Evolutionary conservation across 148 eudicot genomes (phyloP), one percentile per base, ranked within the genome.

Genomic region (Vaccinium vitisidaea): DNA sequence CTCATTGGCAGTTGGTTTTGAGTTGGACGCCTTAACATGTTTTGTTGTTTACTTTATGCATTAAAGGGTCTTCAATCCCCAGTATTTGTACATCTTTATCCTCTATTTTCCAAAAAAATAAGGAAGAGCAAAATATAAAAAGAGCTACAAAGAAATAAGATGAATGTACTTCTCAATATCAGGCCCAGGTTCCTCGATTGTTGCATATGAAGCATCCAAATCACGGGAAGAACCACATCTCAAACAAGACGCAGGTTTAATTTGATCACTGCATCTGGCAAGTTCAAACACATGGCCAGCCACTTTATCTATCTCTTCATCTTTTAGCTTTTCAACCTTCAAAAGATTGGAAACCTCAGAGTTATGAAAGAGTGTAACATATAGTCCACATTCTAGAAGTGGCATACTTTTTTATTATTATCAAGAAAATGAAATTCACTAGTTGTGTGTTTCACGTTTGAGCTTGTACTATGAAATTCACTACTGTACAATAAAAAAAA

Each of bases 181-280:
- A 59, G 54, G 80, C 83, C 89, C 91, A 80, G 95, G 92, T 90
- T 89, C 83, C 46, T 86, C 84, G 49, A 82, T 87, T 82, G 82
- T 81, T 14, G 86, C 85, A 83, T 65, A 86, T 80, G 89, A 86
- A 73, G 88, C 83, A 87, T 89, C 91, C 39, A 96, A 79, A 88
- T 92, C 92, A 82, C 83, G 75, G 55, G 80, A 75, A 71, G 91
- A 86, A 84, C 95, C 93, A 90, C 99, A 96, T 77, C 85, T 90
- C 88, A 91, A 89, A 89, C 99, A 96, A 84, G 85, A 77, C 46
- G 89, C 97, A 59, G 95, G 88, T 85, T 91, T 84, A 79, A 89
- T 83, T 71, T 82, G 75, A 83, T 81, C 78, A 36, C 82, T 53
- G 49, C 50, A 70, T 81, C 79, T 65, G 49, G 75, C 88, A 81